Evolutionary conservation across 805 yeast species (phyloP), one percentile per base, ranked within the genome.

Genomic region (Myxozyma vanderwaltii): DNA sequence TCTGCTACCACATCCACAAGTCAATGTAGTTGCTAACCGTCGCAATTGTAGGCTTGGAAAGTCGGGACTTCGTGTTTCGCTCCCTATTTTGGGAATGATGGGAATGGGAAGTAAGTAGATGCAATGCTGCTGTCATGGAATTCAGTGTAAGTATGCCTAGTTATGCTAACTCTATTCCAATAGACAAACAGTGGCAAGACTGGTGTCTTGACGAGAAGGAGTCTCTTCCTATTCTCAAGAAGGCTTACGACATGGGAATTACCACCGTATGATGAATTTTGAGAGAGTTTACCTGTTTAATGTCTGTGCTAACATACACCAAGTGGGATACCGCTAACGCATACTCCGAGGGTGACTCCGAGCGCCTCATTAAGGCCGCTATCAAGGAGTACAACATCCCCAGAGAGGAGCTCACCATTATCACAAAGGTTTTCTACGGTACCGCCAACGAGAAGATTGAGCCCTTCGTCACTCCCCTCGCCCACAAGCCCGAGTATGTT

Each of bases 341-440:
- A 4, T 79, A 79, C 65, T 76, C 80, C 35, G 71, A 76, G 63
- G 82, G 81, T 2, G 54, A 60, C 2, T 73, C 77, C 8, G 80
- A 77, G 63, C 58, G 63, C 19, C 55, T 82, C 3, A 47, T 84
- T n/a, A 84, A 86, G 27, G 80, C 81, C 67, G 83, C 82, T 67
- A 65, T 83, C 61, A 76, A 77, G 64, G 75, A 77, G 60, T 82
- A 75, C 72, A 73, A 79, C 47, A 83, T 84, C 65, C 76, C 76
- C 6, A 74, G 87, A 63, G 81, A 81, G 51, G 76, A 76, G 47
- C 78, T 83, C 53, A 85, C 82, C 21, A 82, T 84, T 58, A 57
- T 84, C 64, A 72, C 84, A 35, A 84, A 84, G 71, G 74, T 26
- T 41, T 77, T 35, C 51, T 49, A 41, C 38, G 41, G 60, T 4